Conservation (phyloP, 2,329 filamentous ascomycete species). For the Fusarium clavum region DNA sequence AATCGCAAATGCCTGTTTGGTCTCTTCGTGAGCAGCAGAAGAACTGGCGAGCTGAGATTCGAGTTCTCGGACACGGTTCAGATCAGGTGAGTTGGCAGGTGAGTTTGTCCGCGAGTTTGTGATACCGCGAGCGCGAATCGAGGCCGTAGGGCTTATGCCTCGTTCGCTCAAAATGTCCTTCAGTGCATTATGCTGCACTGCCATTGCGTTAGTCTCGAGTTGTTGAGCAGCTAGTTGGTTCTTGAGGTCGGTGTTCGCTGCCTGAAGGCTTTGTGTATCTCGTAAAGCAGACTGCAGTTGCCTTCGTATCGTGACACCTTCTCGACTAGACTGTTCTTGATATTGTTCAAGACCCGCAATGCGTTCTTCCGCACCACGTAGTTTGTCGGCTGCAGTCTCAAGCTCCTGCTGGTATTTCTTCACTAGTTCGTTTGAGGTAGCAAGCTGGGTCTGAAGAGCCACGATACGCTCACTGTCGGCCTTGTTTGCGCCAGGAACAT, state of each 20-base stretch:
- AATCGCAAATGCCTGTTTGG: constrained; percentile 79
- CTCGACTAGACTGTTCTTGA: constrained; percentile 95
- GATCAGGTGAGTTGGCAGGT: constrained; percentile 87
- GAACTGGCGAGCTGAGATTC: constrained; percentile 87
- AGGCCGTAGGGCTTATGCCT: constrained; percentile 81
- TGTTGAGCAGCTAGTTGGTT: constrained; percentile 86
- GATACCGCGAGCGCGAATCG: constrained; percentile 76
- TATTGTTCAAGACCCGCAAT: constrained; percentile 97
- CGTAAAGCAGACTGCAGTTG: constrained; percentile 87
- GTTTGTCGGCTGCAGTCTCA: constrained; percentile 85
- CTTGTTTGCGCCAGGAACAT: constrained; percentile 60
- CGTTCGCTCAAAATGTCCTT: constrained; percentile 93
- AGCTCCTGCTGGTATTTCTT: constrained; percentile 91
- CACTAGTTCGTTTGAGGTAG: constrained; percentile 80
- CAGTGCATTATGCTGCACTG: constrained; percentile 90
- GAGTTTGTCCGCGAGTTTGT: constrained; percentile 78
- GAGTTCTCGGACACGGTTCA: constrained; percentile 81
- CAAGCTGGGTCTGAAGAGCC: constrained; percentile 83
- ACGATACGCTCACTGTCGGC: constrained; percentile 73
- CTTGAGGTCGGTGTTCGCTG: constrained; percentile 84
- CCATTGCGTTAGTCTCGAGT: constrained; percentile 92
- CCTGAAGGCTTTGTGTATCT: constrained; percentile 84
- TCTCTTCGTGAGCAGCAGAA: constrained; percentile 85
- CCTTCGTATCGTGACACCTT: constrained; percentile 88
- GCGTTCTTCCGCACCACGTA: constrained; percentile 92